A percentile compares a stretch with the other conserved stretches of the same genome.
Evolutionary conservation across 306 rosid species (phyloP).

Genomic region (Begonia loranthoides): DNA sequence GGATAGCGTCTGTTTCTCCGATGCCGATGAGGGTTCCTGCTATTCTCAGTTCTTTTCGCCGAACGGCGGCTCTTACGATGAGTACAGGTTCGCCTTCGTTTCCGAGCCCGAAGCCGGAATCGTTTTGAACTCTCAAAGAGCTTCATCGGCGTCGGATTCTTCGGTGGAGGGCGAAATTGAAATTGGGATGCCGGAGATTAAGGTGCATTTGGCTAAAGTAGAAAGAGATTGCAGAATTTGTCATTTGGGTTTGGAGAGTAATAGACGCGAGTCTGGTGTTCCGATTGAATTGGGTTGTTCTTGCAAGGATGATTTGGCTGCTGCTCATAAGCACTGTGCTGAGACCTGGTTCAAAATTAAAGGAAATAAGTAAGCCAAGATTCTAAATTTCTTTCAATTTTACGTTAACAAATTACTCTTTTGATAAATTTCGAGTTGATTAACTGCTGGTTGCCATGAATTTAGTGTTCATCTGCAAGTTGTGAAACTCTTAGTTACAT

Average conservation of each 20-base stretch:
- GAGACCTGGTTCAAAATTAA: slow-evolving; percentile 95
- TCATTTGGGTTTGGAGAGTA: slow-evolving; percentile 94
- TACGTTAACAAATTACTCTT: slow-evolving; percentile 1
- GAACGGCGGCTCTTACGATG: slow-evolving; percentile 84
- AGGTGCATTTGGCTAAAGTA: slow-evolving; percentile 63
- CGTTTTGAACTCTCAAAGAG: slow-evolving; percentile 37
- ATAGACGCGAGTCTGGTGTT: slow-evolving; percentile 70
- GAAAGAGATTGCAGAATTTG: slow-evolving; percentile 95
- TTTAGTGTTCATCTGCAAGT: too few species aligned
- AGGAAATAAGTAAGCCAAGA: slow-evolving; percentile 69
- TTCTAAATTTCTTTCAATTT: slow-evolving; percentile 13
- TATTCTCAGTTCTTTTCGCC: slow-evolving; percentile 79
- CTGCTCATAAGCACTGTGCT: slow-evolving; percentile 88
- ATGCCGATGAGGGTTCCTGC: slow-evolving; percentile 78
- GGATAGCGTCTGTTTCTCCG: slow-evolving; percentile 64
- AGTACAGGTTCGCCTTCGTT: slow-evolving; percentile 47
- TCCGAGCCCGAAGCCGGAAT: slow-evolving; percentile 37
- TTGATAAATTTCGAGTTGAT: slow-evolving; percentile 3
- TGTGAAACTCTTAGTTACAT: too few species aligned
- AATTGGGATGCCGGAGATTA: slow-evolving; percentile 50
- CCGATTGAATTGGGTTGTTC: slow-evolving; percentile 92
- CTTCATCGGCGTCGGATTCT: slow-evolving; percentile 60
- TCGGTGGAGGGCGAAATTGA: slow-evolving; percentile 48
- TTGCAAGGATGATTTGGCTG: slow-evolving; percentile 83
- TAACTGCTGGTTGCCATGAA: neutral